phyloP scores from a whole-genome alignment of 75 land plant species.

The Sequoiadendron giganteum region DNA sequence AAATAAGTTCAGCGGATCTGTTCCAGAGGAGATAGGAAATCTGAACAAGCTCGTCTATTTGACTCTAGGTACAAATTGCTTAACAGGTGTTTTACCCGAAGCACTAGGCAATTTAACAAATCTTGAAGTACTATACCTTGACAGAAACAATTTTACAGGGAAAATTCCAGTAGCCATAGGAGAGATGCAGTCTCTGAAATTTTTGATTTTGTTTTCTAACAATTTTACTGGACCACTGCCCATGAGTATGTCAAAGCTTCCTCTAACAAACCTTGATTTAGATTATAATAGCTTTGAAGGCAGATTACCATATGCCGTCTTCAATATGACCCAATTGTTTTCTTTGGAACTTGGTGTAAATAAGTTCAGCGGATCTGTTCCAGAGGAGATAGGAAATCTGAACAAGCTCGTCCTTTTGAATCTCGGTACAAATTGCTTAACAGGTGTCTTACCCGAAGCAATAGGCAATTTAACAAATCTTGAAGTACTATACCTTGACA shows the following conservation, averaged over 20 bases:
- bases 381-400: neutral
- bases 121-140: no score
- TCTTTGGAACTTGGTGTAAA: neutral
- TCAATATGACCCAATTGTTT: neutral
- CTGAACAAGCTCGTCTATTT: neutral
- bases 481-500: no score
- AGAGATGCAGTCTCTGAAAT: no score
- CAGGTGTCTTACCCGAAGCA: neutral
- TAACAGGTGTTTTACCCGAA: neutral
- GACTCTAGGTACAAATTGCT: neutral
- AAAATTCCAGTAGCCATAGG: no score
- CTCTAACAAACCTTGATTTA: neutral
- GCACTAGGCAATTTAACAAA: no score
- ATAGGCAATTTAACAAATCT: no score
- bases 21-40: neutral
- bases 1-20: neutral
- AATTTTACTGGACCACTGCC: neutral
- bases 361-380: neutral
- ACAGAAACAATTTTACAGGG: no score
- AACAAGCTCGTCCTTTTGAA: neutral
- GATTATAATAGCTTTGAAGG: neutral
- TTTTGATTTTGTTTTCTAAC: no score
- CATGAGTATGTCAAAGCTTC: neutral
- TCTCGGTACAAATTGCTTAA: neutral
- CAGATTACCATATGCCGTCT: neutral